Evolutionary conservation across 148 eudicot species (phyloP).

Genomic region (Spergularia bocconei): DNA sequence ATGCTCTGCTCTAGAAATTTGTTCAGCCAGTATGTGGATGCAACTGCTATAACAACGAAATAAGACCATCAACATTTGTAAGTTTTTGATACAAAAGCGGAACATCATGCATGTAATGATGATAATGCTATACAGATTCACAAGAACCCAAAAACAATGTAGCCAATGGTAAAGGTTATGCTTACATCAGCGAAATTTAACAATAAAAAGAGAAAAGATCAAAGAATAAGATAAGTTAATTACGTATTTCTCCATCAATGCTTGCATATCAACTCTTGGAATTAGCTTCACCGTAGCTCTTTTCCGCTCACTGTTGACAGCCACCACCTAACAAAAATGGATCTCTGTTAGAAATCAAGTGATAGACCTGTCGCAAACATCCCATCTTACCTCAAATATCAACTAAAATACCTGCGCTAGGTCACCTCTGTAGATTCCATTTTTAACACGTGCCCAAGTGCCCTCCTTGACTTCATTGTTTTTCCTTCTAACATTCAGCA

Average conservation of each 20-base stretch:
- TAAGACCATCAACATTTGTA: not conserved
- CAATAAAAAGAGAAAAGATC: not conserved
- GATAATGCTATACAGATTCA: not conserved
- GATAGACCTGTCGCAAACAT: constrained; percentile 8
- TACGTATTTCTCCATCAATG: constrained; percentile 82
- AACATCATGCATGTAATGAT: not conserved
- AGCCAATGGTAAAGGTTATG: not conserved
- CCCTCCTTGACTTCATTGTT: constrained; percentile 56
- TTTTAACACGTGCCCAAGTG: constrained; percentile 91
- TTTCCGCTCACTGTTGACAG: constrained; percentile 55
- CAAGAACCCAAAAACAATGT: not conserved
- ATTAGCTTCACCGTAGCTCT: constrained; percentile 90
- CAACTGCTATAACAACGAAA: not conserved
- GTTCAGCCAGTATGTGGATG: not conserved
- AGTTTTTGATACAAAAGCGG: not conserved
- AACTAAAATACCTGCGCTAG: constrained; percentile 66
- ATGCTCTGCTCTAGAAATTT: not conserved
- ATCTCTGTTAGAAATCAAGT: constrained; percentile 11
- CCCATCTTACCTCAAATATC: not conserved
- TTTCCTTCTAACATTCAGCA: constrained; percentile 61
- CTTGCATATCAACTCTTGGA: constrained; percentile 88
- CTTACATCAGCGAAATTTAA: not conserved
- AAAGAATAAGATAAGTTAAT: constrained; percentile 16
- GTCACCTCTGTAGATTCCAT: constrained; percentile 85
- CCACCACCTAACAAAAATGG: constrained; percentile 54